phyloP scores from a whole-genome alignment of 257 asterid genomes.

The Solanum lignicaule region DNA sequence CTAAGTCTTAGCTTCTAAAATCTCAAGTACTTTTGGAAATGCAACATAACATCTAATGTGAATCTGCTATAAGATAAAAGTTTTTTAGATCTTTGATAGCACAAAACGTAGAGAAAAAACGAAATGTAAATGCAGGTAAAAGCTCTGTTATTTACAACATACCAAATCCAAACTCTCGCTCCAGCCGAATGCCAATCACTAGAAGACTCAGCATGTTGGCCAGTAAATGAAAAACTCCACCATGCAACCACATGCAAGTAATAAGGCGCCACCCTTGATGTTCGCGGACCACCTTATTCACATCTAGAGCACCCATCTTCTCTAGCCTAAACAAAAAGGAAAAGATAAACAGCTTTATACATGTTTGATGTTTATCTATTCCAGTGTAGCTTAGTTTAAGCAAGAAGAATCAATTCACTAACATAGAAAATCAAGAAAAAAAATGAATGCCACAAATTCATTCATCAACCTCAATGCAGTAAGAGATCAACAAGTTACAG shows the following conservation, averaged over 20 bases:
- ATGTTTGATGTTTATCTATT: background rate
- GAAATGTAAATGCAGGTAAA: background rate
- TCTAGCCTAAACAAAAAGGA: constrained; percentile 29
- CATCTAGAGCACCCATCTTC: constrained; percentile 89
- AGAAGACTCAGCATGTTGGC: constrained; percentile 89
- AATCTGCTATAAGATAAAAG: background rate
- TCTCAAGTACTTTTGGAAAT: background rate
- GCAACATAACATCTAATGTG: background rate
- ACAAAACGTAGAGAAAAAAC: background rate
- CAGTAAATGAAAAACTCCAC: constrained; percentile 78
- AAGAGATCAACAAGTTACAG: background rate
- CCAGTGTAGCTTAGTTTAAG: background rate
- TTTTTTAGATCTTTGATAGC: background rate
- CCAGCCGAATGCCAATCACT: constrained; percentile 78
- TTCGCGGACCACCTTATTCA: constrained; percentile 51
- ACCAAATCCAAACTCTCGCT: constrained; percentile 91
- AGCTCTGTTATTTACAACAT: constrained; percentile 2
- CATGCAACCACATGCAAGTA: constrained; percentile 88
- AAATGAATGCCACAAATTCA: background rate
- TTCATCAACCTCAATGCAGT: background rate
- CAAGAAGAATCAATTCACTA: background rate
- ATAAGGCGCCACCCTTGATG: constrained; percentile 89
- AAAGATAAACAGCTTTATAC: background rate
- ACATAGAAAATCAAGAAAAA: constrained; percentile 5
- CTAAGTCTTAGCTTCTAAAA: background rate